Conservation (phyloP, 306 rosid genomes). For the Benincasa hispida region DNA sequence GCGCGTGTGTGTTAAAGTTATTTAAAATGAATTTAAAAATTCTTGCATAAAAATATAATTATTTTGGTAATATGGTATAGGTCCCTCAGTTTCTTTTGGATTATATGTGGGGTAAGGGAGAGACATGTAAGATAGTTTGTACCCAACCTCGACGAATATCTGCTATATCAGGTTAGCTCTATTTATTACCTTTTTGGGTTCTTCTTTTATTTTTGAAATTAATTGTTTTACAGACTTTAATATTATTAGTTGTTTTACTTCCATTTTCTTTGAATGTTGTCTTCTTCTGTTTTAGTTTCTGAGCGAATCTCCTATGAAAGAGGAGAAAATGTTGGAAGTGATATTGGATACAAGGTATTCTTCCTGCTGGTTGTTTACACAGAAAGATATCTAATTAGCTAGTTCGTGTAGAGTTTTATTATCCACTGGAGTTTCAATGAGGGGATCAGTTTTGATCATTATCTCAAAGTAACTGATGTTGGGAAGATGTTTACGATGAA, state of each 20-base stretch:
- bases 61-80: conserved; percentile 31
- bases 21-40: too few species aligned
- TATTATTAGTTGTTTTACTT: neutral
- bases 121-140: conserved; percentile 72
- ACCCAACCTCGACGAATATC: conserved; percentile 98
- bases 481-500: neutral
- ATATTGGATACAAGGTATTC: conserved; percentile 89
- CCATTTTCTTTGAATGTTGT: conserved; percentile 8
- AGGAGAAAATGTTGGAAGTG: conserved; percentile 62
- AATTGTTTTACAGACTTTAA: neutral
- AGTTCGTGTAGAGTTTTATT: neutral
- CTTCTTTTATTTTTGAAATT: neutral
- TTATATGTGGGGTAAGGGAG: conserved; percentile 74
- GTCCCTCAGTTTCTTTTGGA: conserved; percentile 93
- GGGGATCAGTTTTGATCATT: neutral
- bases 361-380: conserved; percentile 8
- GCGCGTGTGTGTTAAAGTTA: too few species aligned
- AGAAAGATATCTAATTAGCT: neutral
- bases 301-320: conserved; percentile 83
- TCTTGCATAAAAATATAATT: neutral
- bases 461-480: neutral
- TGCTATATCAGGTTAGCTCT: conserved; percentile 64
- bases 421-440: neutral
- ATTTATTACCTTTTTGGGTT: neutral
- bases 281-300: conserved; percentile 45